Percentiles rank a stretch among this genome's conserved stretches.
Conservation (phyloP, 1,139 yeast species). For the Hemisphaericaspora subhashii region DNA sequence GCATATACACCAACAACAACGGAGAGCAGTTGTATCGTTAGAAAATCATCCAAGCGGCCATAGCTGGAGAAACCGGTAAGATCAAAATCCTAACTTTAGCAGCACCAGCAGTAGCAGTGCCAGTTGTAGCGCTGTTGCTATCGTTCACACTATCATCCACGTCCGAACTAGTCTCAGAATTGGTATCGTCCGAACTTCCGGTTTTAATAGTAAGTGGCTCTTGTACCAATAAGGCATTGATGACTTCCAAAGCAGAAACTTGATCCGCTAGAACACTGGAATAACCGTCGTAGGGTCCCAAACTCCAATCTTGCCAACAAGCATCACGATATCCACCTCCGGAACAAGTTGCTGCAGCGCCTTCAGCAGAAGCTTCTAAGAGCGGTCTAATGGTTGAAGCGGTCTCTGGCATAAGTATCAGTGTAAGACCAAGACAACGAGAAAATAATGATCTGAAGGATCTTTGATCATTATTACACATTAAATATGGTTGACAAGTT, state of each 20-base stretch:
- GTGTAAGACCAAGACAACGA: constrained; percentile 62
- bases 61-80: no score
- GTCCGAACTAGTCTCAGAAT: constrained; percentile 49
- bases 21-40: no score
- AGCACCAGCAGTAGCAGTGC: no score
- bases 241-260: constrained; percentile 71
- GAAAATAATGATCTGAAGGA: constrained; percentile 75
- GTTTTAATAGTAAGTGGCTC: constrained; percentile 38
- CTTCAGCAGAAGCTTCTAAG: constrained; percentile 54
- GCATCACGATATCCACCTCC: constrained; percentile 80
- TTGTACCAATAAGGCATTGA: constrained; percentile 36
- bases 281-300: constrained; percentile 57
- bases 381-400: constrained; percentile 41
- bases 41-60: no score
- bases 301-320: constrained; percentile 69
- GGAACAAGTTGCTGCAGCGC: constrained; percentile 68
- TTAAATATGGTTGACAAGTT: constrained; percentile 52
- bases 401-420: constrained; percentile 55
- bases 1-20: no score
- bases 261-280: constrained; percentile 84
- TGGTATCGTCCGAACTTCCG: constrained; percentile 48
- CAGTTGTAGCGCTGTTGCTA: no score
- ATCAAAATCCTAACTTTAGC: no score
- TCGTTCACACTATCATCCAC: constrained; percentile 27
- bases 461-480: constrained; percentile 74